phyloP scores from a whole-genome alignment of 75 land plant genomes.

The Selaginella moellendorffii region DNA sequence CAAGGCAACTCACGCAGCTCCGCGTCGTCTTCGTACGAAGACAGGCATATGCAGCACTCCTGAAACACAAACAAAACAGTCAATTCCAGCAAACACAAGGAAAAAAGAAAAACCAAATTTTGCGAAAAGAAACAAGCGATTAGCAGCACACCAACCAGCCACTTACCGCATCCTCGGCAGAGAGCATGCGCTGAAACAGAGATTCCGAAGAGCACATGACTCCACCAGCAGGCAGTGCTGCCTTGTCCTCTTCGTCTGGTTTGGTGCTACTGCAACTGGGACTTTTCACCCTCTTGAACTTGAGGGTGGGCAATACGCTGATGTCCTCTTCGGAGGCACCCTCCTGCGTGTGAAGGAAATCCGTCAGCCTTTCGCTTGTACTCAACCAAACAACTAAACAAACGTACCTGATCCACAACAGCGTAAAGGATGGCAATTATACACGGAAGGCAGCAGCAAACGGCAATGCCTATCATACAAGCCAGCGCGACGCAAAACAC shows the following conservation, averaged over 20 bases:
- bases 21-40: neutral
- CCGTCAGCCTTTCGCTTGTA: neutral
- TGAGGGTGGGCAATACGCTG: neutral
- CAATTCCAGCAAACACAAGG: no score
- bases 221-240: neutral
- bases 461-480: constrained; percentile 85
- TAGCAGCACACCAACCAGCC: no score
- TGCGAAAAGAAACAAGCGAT: neutral
- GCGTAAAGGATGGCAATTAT: constrained; percentile 94
- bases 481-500: constrained; percentile 89
- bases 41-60: neutral
- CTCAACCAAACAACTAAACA: neutral
- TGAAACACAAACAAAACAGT: neutral
- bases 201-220: neutral
- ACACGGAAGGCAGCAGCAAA: constrained; percentile 97
- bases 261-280: no score
- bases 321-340: neutral
- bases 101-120: neutral
- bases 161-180: neutral
- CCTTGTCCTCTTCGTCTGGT: neutral
- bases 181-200: neutral
- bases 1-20: neutral
- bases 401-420: constrained; percentile 63
- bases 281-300: neutral
- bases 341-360: neutral